Evolutionary conservation across 2,329 filamentous ascomycete genomes (phyloP).

Genomic region (Chaetoscypha palmicola): DNA sequence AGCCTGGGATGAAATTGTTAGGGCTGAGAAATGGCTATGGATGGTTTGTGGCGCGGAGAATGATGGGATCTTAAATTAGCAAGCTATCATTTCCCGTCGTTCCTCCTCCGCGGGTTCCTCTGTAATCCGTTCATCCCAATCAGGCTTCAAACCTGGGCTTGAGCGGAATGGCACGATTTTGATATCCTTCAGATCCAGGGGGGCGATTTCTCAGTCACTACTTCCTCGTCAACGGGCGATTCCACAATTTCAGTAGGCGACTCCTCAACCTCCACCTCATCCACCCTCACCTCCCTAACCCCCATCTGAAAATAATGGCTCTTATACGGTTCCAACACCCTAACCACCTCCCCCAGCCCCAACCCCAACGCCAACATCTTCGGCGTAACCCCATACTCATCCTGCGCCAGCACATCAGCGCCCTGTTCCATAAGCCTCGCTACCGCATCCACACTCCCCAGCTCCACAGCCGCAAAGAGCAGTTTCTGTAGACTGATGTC

Average conservation of each 20-base stretch:
- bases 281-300: neutral
- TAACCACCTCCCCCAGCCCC: constrained; percentile 3
- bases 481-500: constrained; percentile 9
- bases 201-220: neutral
- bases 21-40: too few species aligned
- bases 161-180: neutral
- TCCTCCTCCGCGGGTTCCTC: neutral
- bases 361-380: constrained; percentile 9
- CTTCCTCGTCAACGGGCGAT: neutral
- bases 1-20: too few species aligned
- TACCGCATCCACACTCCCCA: constrained; percentile 7
- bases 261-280: neutral
- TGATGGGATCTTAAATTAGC: too few species aligned
- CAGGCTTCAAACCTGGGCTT: neutral
- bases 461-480: constrained; percentile 13
- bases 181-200: constrained; percentile 1
- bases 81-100: too few species aligned
- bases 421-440: constrained; percentile 8
- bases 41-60: too few species aligned
- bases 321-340: constrained; percentile 2
- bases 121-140: neutral
- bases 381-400: constrained; percentile 13
- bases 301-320: neutral
- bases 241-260: neutral
- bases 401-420: constrained; percentile 14